Evolutionary conservation across 192 early-diverging fungal genomes (phyloP).

Genomic region (Coemansia guatemalensis): DNA sequence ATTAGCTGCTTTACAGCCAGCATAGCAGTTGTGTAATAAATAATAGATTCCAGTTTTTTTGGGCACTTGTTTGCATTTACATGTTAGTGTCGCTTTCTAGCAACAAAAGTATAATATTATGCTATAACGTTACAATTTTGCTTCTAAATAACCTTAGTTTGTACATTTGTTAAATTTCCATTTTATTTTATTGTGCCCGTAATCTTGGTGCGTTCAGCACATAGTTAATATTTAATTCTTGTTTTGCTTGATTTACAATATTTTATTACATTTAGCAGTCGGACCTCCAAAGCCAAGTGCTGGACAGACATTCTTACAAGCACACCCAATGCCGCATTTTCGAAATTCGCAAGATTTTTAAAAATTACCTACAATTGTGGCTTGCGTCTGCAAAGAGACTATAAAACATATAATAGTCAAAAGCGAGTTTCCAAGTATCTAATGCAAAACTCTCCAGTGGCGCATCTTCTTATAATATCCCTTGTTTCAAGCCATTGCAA

Average conservation of each 20-base stretch:
- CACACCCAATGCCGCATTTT: neutral
- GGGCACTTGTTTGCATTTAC: too few relatives aligned
- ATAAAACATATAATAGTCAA: neutral
- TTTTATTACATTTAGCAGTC: neutral
- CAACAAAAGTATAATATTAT: too few relatives aligned
- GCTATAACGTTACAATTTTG: too few relatives aligned
- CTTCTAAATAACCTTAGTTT: too few relatives aligned
- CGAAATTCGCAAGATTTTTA: neutral
- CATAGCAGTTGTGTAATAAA: too few relatives aligned
- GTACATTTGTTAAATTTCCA: too few relatives aligned
- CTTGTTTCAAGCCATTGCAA: neutral
- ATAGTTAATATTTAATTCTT: neutral
- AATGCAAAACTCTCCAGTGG: neutral
- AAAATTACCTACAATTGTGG: neutral
- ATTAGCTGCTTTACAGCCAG: neutral
- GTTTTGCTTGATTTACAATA: neutral
- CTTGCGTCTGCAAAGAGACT: neutral
- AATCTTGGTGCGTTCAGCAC: neutral
- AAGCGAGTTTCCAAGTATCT: neutral
- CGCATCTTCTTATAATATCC: neutral
- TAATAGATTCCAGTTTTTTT: too few relatives aligned
- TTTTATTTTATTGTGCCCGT: neutral
- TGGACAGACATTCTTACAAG: neutral
- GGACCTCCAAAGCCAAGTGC: neutral
- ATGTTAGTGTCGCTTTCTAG: too few relatives aligned